Base-by-base conservation (phyloP, 2,329 filamentous ascomycete genomes). In the Metarhizium sp. region DNA sequence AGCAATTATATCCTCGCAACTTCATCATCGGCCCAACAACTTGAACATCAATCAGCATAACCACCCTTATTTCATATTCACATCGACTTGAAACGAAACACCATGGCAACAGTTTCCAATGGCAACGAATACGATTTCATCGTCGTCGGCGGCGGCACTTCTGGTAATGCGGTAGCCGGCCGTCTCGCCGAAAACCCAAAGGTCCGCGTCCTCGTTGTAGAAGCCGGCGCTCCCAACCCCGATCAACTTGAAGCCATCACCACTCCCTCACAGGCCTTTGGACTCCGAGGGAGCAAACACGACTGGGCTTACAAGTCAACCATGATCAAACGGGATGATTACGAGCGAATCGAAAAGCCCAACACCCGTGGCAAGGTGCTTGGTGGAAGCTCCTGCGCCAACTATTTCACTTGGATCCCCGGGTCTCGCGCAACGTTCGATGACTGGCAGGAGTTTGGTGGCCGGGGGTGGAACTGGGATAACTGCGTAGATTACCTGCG, bases 361-460 rank as follows among this genome's bases (percentile, higher is more conserved):
- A 84, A 85, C 63, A 83, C 81, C 10, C 75, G 81, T 45, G 78
- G 82, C 10, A 82, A 81, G 66, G 73, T 73, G 2, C 77, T 85
- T 0, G 82, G 82, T 40, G 82, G 82, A 16, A 80, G 77, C 57
- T 78, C 75, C 0, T 78, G 72, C 43, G 65, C 82, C 51, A 86
- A 86, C 68, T 86, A 85, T 65, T 84, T 79, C 66, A 84, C 81
- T 14, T 86, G 82, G 82, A 73, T 83, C 5, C 80, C 76, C 1
- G 82, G 82, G 2, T 78, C 74, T 55, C 76, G 76, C 54, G 72
- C 73, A 2, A 85, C 81, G 0, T 85, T 81, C 60, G 78, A 92
- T 64, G 84, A 85, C 20, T 80, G 86, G 74, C 25, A 25, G 25
- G 87, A 88, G 67, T 80, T 79, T 38, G 87, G 87, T 51, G 88